These are phyloP conservation scores for Codiaeum variegatum DNA, from an alignment of 441 rosid species.

Conservation along the genomic window DNA sequence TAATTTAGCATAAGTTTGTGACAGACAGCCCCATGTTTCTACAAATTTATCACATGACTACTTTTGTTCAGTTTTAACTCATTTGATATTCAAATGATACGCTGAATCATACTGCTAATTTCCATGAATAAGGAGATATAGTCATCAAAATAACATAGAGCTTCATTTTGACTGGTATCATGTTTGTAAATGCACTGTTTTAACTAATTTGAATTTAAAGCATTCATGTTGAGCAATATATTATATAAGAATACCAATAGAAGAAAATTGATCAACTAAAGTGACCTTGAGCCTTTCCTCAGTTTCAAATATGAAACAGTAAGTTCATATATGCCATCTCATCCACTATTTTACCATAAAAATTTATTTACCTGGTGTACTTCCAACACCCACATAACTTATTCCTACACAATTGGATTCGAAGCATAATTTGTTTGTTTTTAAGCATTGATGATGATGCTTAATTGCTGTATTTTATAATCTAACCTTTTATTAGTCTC, in stretches of 20 bases:
- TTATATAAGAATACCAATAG: background rate
- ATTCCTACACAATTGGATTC: background rate
- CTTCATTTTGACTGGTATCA: conserved; percentile 23
- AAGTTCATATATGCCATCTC: background rate
- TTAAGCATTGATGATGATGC: background rate
- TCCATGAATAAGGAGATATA: background rate
- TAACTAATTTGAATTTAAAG: conserved; percentile 3
- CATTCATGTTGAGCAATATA: background rate
- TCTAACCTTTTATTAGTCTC: conserved; percentile 23
- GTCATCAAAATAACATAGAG: conserved; percentile 6
- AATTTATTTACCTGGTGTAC: background rate
- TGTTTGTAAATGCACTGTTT: conserved; percentile 25
- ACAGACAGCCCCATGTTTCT: background rate
- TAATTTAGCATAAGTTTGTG: background rate
- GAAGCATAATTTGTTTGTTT: background rate
- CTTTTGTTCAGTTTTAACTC: background rate
- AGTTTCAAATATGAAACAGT: no score
- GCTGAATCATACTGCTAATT: no score
- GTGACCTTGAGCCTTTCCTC: background rate
- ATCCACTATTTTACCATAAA: background rate
- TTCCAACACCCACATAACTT: background rate
- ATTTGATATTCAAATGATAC: no score
- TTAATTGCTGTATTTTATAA: background rate
- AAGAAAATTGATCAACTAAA: conserved; percentile 3
- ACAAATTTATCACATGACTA: background rate